Conservation (phyloP, 106 monocot species). For the Hemerocallis citrina region DNA sequence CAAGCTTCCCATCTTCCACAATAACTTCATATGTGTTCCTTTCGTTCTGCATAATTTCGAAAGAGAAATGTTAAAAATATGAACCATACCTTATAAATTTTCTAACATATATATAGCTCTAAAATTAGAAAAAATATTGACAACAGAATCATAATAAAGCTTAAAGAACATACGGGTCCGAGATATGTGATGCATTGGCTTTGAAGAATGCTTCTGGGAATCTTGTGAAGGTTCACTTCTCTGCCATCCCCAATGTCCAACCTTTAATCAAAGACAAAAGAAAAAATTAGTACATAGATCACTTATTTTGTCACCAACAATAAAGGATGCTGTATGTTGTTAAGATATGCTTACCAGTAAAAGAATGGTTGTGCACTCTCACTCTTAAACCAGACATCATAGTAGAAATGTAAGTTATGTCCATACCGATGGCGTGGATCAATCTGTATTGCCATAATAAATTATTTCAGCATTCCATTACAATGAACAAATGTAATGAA, state of each 20-base stretch:
- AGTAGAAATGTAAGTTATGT: slow-evolving; percentile 42
- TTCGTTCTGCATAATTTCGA: slow-evolving; percentile 42
- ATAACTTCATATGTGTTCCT: slow-evolving; percentile 56
- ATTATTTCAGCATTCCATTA: too few species aligned
- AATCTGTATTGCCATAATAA: slow-evolving; percentile 23
- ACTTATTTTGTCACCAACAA: not conserved
- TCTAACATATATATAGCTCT: too few species aligned
- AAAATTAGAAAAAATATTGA: too few species aligned
- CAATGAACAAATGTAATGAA: too few species aligned
- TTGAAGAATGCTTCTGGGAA: slow-evolving; percentile 51
- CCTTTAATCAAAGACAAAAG: slow-evolving; percentile 28
- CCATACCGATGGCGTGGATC: slow-evolving; percentile 59
- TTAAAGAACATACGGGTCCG: slow-evolving; percentile 40
- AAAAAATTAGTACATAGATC: not conserved
- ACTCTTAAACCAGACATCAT: slow-evolving; percentile 37
- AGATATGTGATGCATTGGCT: slow-evolving; percentile 63
- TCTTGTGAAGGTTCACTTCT: slow-evolving; percentile 56
- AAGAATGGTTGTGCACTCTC: slow-evolving; percentile 51
- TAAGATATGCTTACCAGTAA: slow-evolving; percentile 24
- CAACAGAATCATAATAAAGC: not conserved
- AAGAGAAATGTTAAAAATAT: not conserved
- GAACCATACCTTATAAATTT: too few species aligned
- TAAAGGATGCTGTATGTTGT: not conserved
- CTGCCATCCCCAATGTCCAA: slow-evolving; percentile 69
- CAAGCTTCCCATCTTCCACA: slow-evolving; percentile 44